phyloP scores from a whole-genome alignment of 805 yeast genomes.

The Candida dajiaensis region DNA sequence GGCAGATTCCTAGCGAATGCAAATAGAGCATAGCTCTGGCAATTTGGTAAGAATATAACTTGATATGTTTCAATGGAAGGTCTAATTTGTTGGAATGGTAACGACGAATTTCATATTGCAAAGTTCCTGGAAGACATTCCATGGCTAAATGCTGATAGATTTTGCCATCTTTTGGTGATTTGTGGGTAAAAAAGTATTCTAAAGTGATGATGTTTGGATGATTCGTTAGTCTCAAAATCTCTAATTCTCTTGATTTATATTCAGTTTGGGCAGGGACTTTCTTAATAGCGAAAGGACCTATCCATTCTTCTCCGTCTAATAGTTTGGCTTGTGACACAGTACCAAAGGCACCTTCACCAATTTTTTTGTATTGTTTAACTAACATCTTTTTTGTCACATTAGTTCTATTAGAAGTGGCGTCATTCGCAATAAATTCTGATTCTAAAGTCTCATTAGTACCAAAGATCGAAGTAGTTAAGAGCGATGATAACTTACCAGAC shows the following conservation, averaged over 20 bases:
- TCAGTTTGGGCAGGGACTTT: constrained; percentile 86
- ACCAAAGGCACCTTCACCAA: constrained; percentile 86
- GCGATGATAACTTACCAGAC: not conserved
- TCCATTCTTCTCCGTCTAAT: constrained; percentile 41
- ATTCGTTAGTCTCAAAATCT: constrained; percentile 63
- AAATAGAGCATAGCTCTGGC: constrained; percentile 79
- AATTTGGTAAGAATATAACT: constrained; percentile 71
- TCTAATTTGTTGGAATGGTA: constrained; percentile 55
- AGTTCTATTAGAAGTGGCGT: constrained; percentile 58
- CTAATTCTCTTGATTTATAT: constrained; percentile 76
- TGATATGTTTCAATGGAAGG: constrained; percentile 67
- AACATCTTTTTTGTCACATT: constrained; percentile 53
- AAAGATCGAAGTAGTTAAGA: not conserved
- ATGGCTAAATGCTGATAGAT: constrained; percentile 76
- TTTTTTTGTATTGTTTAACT: constrained; percentile 63
- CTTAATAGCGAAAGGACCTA: constrained; percentile 81
- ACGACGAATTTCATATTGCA: constrained; percentile 69
- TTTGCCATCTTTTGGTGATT: constrained; percentile 55
- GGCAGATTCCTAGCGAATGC: constrained; percentile 76
- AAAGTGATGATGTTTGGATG: constrained; percentile 77
- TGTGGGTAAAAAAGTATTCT: constrained; percentile 65
- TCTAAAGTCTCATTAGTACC: constrained; percentile 1
- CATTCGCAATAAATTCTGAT: constrained; percentile 45
- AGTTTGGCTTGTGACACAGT: constrained; percentile 73
- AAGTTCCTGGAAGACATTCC: constrained; percentile 82